These are phyloP conservation scores for Phalaenopsis equestris DNA, from an alignment of 106 monocot genomes.

Conservation along the genomic window DNA sequence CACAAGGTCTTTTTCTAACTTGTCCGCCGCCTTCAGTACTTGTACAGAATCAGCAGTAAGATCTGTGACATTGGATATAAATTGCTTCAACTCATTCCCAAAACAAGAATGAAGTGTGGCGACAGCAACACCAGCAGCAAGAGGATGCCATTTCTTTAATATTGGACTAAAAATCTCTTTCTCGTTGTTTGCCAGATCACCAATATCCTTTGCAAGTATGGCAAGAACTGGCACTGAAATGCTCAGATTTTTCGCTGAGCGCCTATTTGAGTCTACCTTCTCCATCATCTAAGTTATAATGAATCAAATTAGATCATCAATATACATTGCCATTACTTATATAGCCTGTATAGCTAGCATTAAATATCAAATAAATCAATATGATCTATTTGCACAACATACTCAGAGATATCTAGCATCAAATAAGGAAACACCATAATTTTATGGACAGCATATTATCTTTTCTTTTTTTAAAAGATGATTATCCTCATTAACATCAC, in stretches of 20 bases:
- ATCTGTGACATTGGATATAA: conserved; percentile 63
- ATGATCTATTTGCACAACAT: not conserved
- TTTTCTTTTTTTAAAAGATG: not conserved
- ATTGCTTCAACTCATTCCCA: conserved; percentile 92
- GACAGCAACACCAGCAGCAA: conserved; percentile 91
- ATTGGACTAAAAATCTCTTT: conserved; percentile 81
- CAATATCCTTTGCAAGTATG: conserved; percentile 84
- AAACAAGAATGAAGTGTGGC: conserved; percentile 94
- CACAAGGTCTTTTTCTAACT: conserved; percentile 88
- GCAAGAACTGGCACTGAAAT: conserved; percentile 54
- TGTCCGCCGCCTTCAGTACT: conserved; percentile 90
- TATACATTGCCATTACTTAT: not conserved
- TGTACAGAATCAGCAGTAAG: conserved; percentile 76
- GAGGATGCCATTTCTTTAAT: conserved; percentile 86
- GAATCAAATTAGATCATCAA: not conserved
- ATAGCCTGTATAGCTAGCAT: not conserved
- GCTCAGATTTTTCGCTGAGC: conserved; percentile 33
- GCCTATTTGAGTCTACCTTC: conserved; percentile 62
- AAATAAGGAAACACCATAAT: not conserved
- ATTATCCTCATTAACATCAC: not conserved
- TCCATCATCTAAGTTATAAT: conserved; percentile 67
- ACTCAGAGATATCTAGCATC: not conserved
- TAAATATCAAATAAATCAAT: not conserved
- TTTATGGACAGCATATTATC: not conserved
- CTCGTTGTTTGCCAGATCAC: conserved; percentile 78